Base-by-base conservation (phyloP, 805 yeast species). In the Scheffersomyces stipitis region DNA sequence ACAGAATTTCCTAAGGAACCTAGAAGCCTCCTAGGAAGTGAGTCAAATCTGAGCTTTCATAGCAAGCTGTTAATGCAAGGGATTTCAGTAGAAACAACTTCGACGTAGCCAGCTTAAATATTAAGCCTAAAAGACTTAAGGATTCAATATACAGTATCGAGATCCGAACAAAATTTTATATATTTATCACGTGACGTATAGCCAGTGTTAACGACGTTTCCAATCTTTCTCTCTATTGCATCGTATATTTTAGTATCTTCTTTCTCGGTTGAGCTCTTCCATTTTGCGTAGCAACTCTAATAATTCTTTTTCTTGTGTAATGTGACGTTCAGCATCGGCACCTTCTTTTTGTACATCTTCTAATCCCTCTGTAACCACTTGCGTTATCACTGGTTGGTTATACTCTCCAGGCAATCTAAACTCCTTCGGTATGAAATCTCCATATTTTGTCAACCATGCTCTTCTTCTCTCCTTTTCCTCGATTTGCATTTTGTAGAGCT, bases 351-450 rank as follows among this genome's bases (percentile, higher is more conserved):
- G 39, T 13, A 36, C 26, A 6, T 49, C 61, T 8, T 65, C 70
- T 30, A 69, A 41, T 2, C 73, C 73, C 33, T 69, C 73, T 15
- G 73, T 69, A 13, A 66, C 46, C 4, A 69, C 66, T 50, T 68
- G 71, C 36, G 64, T 63, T 15, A 69, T 60, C 4, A 52, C 42
- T 1, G 74, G 74, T 42, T 62, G 63, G 28, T 48, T 51, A 18
- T 35, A 31, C 18, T 62, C 69, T 1, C 71, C 73, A 1, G 73
- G 73, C 1, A 69, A 48, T 30, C 41, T 45, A 42, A 69, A 64
- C 33, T 63, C 67, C 34, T 53, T 57, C 4, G 74, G 74, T 10
- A 69, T 66, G 37, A 58, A 69, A 28, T 59, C 62, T 8, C 73
- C 73, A 39, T 65, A 67, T 30, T 60, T 57, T 8, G 49, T 49